Base-by-base conservation (phyloP, 495 filamentous ascomycete genomes). In the Penicillium paradoxum region DNA sequence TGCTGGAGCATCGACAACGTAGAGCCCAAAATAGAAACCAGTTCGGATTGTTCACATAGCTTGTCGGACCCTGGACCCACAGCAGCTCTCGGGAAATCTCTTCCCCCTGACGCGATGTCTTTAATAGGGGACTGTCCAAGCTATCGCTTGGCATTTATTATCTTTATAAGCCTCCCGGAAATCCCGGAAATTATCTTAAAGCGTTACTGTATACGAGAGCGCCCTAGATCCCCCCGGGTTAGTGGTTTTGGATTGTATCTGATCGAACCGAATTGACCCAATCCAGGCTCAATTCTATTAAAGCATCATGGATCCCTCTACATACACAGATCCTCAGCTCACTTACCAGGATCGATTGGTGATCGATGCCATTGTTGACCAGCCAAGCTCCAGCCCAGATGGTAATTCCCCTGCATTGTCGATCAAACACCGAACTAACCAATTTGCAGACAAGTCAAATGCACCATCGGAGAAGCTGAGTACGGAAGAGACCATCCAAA, bases 281-380 rank as follows among this genome's bases (percentile, higher is more conserved):
- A 48, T 34, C 22, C 41, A 44, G 17, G 18, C 37, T 33, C 48
- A 34, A 42, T 15, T 11, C 2, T 47, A 24, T 6, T 22, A 17
- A 47, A 27, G 1, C 32, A 54, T 38, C 49, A 70, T 68, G 66
- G 71, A 71, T 58, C 68, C 68, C 2, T 38, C 62, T 29, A 66
- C 64, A n/a, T 73, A 67, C 42, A 60, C 75, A 43, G 73, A 75
- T 62, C 76, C 75, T 39, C 66, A 78, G 53, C 63, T 82, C 50
- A 75, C 78, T 30, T 68, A 64, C 25, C 67, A 74, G 29, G 79
- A 83, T 57, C 58, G 62, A 36, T 50, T 80, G 46, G 75, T 83
- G 6, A 63, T 83, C n/a, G 57, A 70, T 43, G 72, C 73, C 47
- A 66, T 83, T 24, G 60, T 76, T 15, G 46, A 27, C 25, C 25